Evolutionary conservation across 192 early-diverging fungal genomes (phyloP), one percentile per base, ranked within the genome.

Genomic region (Backusella morwellensis): DNA sequence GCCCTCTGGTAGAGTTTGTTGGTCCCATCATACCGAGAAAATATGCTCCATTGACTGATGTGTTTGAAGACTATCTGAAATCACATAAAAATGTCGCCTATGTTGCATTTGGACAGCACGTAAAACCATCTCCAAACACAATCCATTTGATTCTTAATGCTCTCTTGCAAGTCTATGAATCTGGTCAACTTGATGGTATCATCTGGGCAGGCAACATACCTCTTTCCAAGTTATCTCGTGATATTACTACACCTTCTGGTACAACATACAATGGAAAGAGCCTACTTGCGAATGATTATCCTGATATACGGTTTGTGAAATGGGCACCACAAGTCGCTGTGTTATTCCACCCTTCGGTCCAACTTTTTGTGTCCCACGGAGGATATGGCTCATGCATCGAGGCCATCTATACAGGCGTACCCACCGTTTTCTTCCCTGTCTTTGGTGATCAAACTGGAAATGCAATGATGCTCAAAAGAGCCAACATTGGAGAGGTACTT

Each of bases 311-410:
- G 42, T 44, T 83, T 19, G n/a, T 29, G 3, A 11, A n/a, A 29
- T 82, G 75, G 74, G 75, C 78, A 0, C 81, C 80, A 3, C 83
- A 84, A 59, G 76, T 77, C 17, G 70, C 80, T 7, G 67, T 80
- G 29, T 40, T 82, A 5, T 63, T 66, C 12, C 83, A 85, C 68
- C 26, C 71, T 3, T 72, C 75, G 0, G 72, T 52, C 4, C 35
- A 36, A 44, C 8, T 80, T 8, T 85, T 82, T 47, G n/a, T 84
- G 12, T 77, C 73, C 3, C 77, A 84, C 6, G 74, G 74, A 1
- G 83, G 80, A 17, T 29, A 41, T 11, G 66, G 44, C 2, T 82
- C 80, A 35, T n/a, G 74, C 7, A 41, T 76, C 38, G 83, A 84
- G 73, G 70, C 77, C 9, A 34, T 84, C 8, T 82, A 71, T 54